Conservation (phyloP, 2,329 filamentous ascomycete species). For the Whalleya microplaca region DNA sequence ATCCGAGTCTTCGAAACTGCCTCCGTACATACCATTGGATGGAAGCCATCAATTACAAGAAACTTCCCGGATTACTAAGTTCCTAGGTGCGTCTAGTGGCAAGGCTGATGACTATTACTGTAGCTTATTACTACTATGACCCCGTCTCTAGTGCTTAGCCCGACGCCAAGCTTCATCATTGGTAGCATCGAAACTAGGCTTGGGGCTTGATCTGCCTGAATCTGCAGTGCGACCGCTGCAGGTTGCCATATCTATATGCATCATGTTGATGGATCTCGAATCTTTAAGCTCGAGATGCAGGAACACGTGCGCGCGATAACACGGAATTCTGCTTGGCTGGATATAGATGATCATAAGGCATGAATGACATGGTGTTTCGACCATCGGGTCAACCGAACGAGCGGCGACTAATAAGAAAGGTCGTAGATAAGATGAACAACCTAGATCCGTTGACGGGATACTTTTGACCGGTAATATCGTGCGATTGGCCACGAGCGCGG, state of each 20-base stretch:
- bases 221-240: conserved; percentile 3
- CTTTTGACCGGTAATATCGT: no score
- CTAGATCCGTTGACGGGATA: no score
- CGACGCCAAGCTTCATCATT: conserved; percentile 28
- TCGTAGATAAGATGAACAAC: no score
- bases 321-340: background rate
- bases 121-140: conserved; percentile 3
- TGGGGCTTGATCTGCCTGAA: conserved; percentile 6
- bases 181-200: conserved; percentile 15
- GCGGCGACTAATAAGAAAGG: no score
- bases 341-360: no score
- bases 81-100: conserved; percentile 18
- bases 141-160: conserved; percentile 19
- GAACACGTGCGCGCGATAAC: conserved; percentile 1
- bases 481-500: no score
- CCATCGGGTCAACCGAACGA: conserved; percentile 1
- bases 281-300: conserved; percentile 1
- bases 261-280: no score
- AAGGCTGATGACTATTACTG: conserved; percentile 19
- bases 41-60: conserved; percentile 3
- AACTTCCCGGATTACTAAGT: conserved; percentile 14
- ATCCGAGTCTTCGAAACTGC: background rate
- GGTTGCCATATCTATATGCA: background rate
- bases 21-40: background rate
- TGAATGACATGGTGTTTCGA: background rate